Base-by-base conservation (phyloP, 805 yeast species). In the Metschnikowia borealis region DNA sequence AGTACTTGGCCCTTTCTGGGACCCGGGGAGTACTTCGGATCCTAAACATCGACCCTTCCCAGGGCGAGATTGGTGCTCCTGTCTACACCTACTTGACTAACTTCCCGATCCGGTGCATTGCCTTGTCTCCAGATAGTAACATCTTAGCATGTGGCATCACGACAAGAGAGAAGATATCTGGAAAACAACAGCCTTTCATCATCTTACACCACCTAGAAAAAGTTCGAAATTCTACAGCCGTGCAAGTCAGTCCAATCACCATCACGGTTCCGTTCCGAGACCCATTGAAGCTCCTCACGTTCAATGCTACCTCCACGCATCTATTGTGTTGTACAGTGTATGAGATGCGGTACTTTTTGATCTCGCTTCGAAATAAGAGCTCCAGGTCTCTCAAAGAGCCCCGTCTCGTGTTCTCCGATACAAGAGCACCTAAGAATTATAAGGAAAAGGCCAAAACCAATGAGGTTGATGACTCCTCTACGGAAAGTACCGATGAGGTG, bases 231-330 rank as follows among this genome's bases (percentile, higher is more conserved):
- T 37, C 33, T 13, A 44, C 58, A 5, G 32, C 53, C 13, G 48
- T 43, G 18, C 56, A 70, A 21, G 81, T 78, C 3, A 81, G 79
- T 38, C 85, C 89, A 2, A 76, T 85, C 8, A 82, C 90, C 1
- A 82, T 90, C 32, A 85, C 95, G 0, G 75, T 88, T 46, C 97
- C 97, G 0, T 89, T 89, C 65, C 69, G 88, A 31, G 97, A 92
- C 64, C 95, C 96, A 1, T 81, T 91, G 37, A 85, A 85, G 55
- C 74, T 85, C 2, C 66, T 91, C 8, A 79, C 82, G 44, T 88
- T 91, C 64, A 87, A 95, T 4, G 73, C 81, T 1, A 84, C 85
- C 48, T 87, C 89, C 0, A 69, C 80, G 3, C 85, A 85, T 58
- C 59, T 91, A 33, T 73, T 90, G 3, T 89, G 95, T 58, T 82